Conservation (phyloP, 2,329 filamentous ascomycete species). For the Dryadomyces sulphureus region DNA sequence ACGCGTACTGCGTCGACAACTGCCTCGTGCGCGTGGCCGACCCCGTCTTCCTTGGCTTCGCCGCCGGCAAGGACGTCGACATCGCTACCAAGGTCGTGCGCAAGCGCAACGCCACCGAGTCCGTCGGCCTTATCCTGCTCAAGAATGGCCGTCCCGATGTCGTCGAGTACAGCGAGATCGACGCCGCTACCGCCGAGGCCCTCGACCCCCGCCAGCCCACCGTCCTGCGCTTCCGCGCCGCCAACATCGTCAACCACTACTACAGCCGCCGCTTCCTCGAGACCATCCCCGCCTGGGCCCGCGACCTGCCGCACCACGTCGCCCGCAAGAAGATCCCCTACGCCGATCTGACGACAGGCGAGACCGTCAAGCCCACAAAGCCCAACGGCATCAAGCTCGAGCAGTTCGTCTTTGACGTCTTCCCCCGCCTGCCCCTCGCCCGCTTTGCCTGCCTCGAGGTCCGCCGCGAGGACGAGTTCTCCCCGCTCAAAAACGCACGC, state of each 20-base stretch:
- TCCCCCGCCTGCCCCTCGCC: constrained; percentile 70
- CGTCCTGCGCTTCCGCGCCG: constrained; percentile 87
- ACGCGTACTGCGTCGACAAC: constrained; percentile 98
- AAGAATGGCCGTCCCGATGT: constrained; percentile 96
- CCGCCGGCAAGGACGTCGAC: constrained; percentile 75
- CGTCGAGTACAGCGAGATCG: constrained; percentile 97
- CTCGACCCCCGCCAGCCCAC: constrained; percentile 44
- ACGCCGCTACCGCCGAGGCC: constrained; percentile 75
- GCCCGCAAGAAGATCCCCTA: constrained; percentile 97
- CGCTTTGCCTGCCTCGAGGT: constrained; percentile 97
- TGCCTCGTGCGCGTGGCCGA: constrained; percentile 98
- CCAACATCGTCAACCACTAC: constrained; percentile 99
- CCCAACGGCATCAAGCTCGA: constrained; percentile 98
- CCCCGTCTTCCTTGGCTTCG: constrained; percentile 87
- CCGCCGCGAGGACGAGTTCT: constrained; percentile 94
- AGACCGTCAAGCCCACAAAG: constrained; percentile 77
- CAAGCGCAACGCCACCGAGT: constrained; percentile 92
- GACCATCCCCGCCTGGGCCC: constrained; percentile 71
- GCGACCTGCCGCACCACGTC: constrained; percentile 85
- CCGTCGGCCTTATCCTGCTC: constrained; percentile 82
- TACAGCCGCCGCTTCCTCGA: constrained; percentile 91
- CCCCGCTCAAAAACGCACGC: constrained; percentile 78
- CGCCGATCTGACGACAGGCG: constrained; percentile 60
- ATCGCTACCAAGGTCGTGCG: constrained; percentile 99
- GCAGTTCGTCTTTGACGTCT: constrained; percentile 98